A percentile compares a stretch with the other conserved stretches of the same genome.
Evolutionary conservation across 805 yeast genomes (phyloP).

Genomic region (Tetrapisispora iriomotensis): DNA sequence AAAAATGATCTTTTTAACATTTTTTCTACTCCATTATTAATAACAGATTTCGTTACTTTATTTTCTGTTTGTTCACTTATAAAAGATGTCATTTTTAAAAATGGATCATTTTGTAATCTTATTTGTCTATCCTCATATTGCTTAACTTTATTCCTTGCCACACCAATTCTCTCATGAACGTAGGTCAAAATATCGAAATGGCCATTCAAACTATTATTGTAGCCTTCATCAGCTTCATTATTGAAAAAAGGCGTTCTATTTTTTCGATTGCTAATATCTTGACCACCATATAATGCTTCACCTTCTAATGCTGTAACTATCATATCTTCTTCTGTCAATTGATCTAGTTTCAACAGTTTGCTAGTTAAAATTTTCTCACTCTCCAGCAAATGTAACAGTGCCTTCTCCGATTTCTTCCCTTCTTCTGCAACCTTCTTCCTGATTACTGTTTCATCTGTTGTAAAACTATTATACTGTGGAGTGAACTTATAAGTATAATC

Average conservation of each 20-base stretch:
- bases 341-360: conserved; percentile 3
- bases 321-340: conserved; percentile 5
- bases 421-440: conserved; percentile 70
- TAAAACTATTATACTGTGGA: conserved; percentile 50
- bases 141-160: conserved; percentile 28
- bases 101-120: conserved; percentile 19
- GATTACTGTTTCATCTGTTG: conserved; percentile 61
- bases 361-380: conserved; percentile 1
- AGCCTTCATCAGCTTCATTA: neutral
- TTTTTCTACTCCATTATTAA: conserved; percentile 6
- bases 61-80: conserved; percentile 4
- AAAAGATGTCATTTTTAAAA: conserved; percentile 15
- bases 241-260: neutral
- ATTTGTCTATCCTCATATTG: conserved; percentile 18
- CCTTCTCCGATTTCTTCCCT: conserved; percentile 69
- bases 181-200: conserved; percentile 46
- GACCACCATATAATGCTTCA: conserved; percentile 7
- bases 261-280: conserved; percentile 3
- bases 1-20: conserved; percentile 12
- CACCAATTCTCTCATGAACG: conserved; percentile 38
- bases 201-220: neutral
- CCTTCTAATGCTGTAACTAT: conserved; percentile 11
- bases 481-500: conserved; percentile 84
- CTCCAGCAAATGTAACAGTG: conserved; percentile 35
- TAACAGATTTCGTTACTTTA: conserved; percentile 5